phyloP scores from a whole-genome alignment of 768 basidiomycete species.

The Hypsizygus marmoreus region DNA sequence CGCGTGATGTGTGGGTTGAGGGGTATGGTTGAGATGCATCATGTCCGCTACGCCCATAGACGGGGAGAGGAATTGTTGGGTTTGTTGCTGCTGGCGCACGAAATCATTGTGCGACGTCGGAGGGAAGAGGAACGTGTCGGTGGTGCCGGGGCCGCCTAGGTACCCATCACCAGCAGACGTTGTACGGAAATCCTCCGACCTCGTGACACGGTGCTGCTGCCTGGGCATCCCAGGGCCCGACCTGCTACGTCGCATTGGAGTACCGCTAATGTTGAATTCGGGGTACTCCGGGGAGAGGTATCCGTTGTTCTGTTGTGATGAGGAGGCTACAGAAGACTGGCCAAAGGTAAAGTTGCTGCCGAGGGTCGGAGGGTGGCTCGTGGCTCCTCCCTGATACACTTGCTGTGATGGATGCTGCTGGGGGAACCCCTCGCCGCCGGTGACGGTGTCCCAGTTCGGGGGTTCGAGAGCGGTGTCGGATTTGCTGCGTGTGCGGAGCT shows the following conservation, averaged over 20 bases:
- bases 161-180: not conserved
- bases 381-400: constrained; percentile 20
- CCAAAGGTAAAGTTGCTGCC: constrained; percentile 37
- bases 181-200: constrained; percentile 50
- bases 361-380: constrained; percentile 19
- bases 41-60: constrained; percentile 13
- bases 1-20: constrained; percentile 22
- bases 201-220: constrained; percentile 27
- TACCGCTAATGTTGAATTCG: constrained; percentile 14
- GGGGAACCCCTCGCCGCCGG: constrained; percentile 26
- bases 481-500: constrained; percentile 55
- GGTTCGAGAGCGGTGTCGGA: constrained; percentile 61
- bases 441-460: constrained; percentile 49
- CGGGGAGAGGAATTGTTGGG: constrained; percentile 21
- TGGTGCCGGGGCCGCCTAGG: not conserved
- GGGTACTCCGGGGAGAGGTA: constrained; percentile 28
- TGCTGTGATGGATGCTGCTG: constrained; percentile 26
- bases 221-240: constrained; percentile 22
- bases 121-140: constrained; percentile 16
- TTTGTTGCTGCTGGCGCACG: constrained; percentile 25
- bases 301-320: constrained; percentile 16
- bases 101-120: constrained; percentile 23
- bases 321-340: constrained; percentile 4
- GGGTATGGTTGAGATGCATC: constrained; percentile 6
- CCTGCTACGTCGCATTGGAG: constrained; percentile 27